Evolutionary conservation across 352 stramenopile genomes (phyloP), one percentile per base, ranked within the genome.

Genomic region (Elongisporangium anandrum): DNA sequence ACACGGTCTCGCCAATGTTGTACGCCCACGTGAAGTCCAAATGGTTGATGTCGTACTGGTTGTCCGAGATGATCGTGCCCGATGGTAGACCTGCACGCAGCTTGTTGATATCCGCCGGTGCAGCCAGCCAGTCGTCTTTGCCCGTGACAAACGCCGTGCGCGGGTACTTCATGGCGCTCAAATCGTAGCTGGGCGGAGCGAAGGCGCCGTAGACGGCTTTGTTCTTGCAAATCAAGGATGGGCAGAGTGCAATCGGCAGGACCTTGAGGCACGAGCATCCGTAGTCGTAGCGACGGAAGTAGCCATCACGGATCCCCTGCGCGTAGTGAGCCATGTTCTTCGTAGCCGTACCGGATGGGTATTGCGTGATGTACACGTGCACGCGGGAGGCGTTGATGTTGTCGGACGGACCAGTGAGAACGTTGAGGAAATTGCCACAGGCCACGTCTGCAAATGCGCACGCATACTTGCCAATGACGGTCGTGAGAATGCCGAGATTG

Each of bases 261-360:
- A 52, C 2, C 7, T 57, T 39, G 0, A 69, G 56, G 56, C 77
- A 84, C 3, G 45, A 26, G 50, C 72, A 87, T 39, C 75, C 73
- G 56, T 81, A 87, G 63, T 80, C 68, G 56, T 75, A 87, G 20
- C 60, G 52, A 20, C 71, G 54, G 54, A 81, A 87, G 6, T 68
- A 78, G 15, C 72, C 51, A 29, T 68, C 59, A 24, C 77, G 77
- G 45, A 85, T 82, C 49, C 49, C 67, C 53, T 85, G 77, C 9
- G 73, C 73, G 56, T 69, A 87, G 55, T 82, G 77, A 0, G 48
- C 70, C 50, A 85, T 59, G 52, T 80, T 87, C 61, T 83, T 87
- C 22, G 83, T 70, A 4, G 75, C 83, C 10, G 75, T 85, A 22
- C 75, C 75, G 10, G 75, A 70, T 1, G 75, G 75, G 29, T 69